Evolutionary conservation across 768 basidiomycete species (phyloP), one percentile per base, ranked within the genome.

Genomic region (Crucibulum laeve): DNA sequence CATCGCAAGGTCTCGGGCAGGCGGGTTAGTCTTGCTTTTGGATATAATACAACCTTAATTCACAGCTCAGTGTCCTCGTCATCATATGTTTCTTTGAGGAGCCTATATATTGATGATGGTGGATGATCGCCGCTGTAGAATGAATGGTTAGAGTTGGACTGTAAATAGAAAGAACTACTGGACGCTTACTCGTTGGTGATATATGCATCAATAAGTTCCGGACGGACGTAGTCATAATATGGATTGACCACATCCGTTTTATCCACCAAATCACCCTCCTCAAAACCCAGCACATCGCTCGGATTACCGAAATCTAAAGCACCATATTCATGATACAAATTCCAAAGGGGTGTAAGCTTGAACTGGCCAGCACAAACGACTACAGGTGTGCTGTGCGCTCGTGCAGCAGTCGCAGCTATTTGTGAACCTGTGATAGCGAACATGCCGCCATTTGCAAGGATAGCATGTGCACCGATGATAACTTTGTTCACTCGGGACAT

Each of bases 401-500:
- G 81, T 25, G 94, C 94, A 38, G 93, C 92, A 18, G 86, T 80
- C 3, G 89, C 91, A 1, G 84, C 89, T 33, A 93, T 71, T 14
- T 92, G 74, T 1, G 91, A 87, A 15, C 94, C 94, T 0, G 87
- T 77, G 34, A 89, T 77, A 13, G 90, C 87, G 61, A 95, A 93
- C 77, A 97, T 86, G 11, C 94, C 93, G 11, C 96, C 96, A 57
- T 97, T 95, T 19, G 95, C 94, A 39, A 96, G 82, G 55, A 98
- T 87, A n/a, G 88, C 84, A 63, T 97, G 95, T 8, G 93, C 87
- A 22, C 93, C 91, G 36, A 99, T 75, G 46, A 99, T 82, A 53
- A 98, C 87, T 65, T 99, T 99, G 69, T 93, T 95, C 48, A 95
- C 88, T 47, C 95, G 83, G 4, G 96, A 95, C 83, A 98, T 91